Evolutionary conservation across 257 asterid genomes (phyloP), one percentile per base, ranked within the genome.

Genomic region (Ligustrum vulgare): DNA sequence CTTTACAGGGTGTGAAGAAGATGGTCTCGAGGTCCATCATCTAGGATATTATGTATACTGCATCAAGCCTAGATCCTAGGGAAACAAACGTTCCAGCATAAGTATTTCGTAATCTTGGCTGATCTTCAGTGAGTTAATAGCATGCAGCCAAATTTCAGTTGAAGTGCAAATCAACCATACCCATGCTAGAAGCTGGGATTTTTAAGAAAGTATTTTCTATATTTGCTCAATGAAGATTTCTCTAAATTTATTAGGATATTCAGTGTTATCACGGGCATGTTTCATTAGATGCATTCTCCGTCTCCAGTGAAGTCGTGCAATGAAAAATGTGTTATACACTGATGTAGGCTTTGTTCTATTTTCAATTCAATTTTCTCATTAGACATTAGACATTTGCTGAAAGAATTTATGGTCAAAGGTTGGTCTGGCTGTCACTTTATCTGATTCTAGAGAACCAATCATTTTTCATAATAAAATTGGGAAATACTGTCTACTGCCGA

Each of bases 11-110:
- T 94, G 99, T 47, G 79, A 88, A 72, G 88, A 87, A 71, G 93
- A 96, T 25, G 96, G 96, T 12, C 90, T 94, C 32, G 80, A 82
- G 72, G 99, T 91, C 13, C 84, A 83, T 41, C 98, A 94, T 84
- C 82, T 94, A 15, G 97, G 98, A 25, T 88, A 90, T 32, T 96
- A 97, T 23, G 91, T 92, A 10, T 94, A 89, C 81, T 91, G 93
- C 77, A 89, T 94, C 82, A 85, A 80, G 25, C 58, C 58, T 37
- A 37, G 2, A 11, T 11, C 87, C 75, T 78, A 72, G 77, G 37
- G 75, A 64, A 28, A 20, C 67, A 28, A 60, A 68, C 11, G 72
- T 23, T 69, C 35, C 73, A 62, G 49, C 71, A 72, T 37, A 34
- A 34, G 6, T 34, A 47, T 77, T 68, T 72, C 34, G 36, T 69